These are phyloP conservation scores for Grigorovia yakushimaensis DNA, from an alignment of 805 yeast species.

Conservation along the genomic window DNA sequence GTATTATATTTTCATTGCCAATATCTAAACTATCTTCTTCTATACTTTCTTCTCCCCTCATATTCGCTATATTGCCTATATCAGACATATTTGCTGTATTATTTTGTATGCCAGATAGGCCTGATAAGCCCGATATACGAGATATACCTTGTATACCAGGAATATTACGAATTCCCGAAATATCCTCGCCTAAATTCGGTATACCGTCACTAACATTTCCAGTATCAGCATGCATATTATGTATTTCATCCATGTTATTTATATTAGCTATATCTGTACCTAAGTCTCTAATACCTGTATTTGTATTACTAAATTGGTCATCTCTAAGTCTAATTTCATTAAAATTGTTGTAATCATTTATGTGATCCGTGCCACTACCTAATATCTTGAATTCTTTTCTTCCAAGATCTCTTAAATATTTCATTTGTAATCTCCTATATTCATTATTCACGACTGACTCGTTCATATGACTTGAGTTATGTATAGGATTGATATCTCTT, in stretches of 20 bases:
- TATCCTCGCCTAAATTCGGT: not conserved
- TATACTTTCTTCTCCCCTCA: not conserved
- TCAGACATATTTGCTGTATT: too few species aligned
- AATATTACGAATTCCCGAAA: too few species aligned
- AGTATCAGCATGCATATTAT: not conserved
- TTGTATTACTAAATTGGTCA: not conserved
- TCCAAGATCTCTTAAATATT: not conserved
- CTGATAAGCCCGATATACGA: not conserved
- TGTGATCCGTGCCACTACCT: not conserved
- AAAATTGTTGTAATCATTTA: not conserved
- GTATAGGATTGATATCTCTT: not conserved
- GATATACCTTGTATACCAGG: not conserved
- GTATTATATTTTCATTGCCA: not conserved
- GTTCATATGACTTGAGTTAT: not conserved
- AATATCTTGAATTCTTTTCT: not conserved
- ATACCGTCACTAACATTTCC: not conserved
- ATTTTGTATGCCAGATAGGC: not conserved
- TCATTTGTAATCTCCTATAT: not conserved
- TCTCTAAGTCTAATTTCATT: too few species aligned
- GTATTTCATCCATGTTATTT: not conserved
- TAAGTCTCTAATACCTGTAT: not conserved
- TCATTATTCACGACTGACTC: not conserved
- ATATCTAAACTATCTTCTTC: slow-evolving; percentile 1
- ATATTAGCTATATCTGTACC: not conserved
- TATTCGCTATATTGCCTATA: not conserved